These are phyloP conservation scores for Annona cherimola DNA, from an alignment of 164 flowering plant genomes.

Conservation along the genomic window DNA sequence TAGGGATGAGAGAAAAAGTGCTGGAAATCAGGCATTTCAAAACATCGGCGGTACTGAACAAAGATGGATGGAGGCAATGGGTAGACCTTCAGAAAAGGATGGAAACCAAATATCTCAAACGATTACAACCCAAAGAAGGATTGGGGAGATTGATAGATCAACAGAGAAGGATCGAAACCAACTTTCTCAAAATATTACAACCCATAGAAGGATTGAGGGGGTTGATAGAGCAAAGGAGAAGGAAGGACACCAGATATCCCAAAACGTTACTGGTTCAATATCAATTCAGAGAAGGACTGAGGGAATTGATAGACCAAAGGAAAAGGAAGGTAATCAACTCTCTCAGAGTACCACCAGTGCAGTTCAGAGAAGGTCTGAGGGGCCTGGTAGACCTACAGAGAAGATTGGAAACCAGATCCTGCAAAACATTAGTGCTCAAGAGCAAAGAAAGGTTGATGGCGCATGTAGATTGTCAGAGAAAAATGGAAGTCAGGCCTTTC, in stretches of 20 bases:
- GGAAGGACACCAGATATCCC: conserved; percentile 17
- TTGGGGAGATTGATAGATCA: conserved; percentile 24
- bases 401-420: conserved; percentile 18
- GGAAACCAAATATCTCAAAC: conserved; percentile 33
- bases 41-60: conserved; percentile 18
- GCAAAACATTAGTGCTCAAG: conserved; percentile 18
- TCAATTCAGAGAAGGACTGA: conserved; percentile 24
- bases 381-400: conserved; percentile 1
- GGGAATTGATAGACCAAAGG: conserved; percentile 26
- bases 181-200: conserved; percentile 14
- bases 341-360: conserved; percentile 16
- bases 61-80: conserved; percentile 26
- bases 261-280: conserved; percentile 17
- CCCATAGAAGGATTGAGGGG: conserved; percentile 27
- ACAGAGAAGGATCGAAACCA: conserved; percentile 15
- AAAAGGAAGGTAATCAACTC: conserved; percentile 13
- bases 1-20: conserved; percentile 19
- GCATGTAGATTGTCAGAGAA: conserved; percentile 1
- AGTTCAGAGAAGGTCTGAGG: conserved; percentile 27
- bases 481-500: conserved; percentile 16
- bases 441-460: conserved; percentile 24
- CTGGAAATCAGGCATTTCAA: conserved; percentile 19
- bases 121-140: conserved; percentile 22
- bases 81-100: conserved; percentile 12
- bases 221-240: conserved; percentile 1